Evolutionary conservation across 305 asterid genomes (phyloP).

Genomic region (Fraxinus nigra): DNA sequence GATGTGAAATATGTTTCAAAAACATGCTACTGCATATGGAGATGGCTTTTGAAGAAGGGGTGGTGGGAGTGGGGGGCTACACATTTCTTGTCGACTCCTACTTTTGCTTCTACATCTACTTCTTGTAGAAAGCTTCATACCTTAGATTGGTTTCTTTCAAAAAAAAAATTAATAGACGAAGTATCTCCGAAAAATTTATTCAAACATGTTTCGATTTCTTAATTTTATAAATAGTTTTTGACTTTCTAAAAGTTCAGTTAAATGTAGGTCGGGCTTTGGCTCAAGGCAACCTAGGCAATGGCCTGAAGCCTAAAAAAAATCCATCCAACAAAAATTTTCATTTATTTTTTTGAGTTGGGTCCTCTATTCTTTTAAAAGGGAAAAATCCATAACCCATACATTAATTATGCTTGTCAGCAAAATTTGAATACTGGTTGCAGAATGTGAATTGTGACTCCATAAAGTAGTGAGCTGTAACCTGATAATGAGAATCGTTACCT

Average conservation of each 20-base stretch:
- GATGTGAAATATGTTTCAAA: background rate
- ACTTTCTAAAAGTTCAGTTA: background rate
- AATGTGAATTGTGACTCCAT: background rate
- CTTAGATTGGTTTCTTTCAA: background rate
- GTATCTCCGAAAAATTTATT: background rate
- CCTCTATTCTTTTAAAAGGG: background rate
- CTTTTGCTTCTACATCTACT: background rate
- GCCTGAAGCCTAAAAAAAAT: background rate
- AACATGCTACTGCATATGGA: background rate
- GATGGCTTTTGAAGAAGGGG: background rate
- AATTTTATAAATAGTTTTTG: background rate
- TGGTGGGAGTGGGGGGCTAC: background rate
- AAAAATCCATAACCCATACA: no score
- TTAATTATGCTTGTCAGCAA: background rate
- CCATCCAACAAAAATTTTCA: background rate
- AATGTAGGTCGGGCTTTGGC: background rate
- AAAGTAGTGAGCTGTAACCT: background rate
- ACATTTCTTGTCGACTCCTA: background rate
- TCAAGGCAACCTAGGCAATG: background rate
- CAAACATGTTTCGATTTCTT: background rate
- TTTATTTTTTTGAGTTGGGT: background rate
- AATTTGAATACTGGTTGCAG: background rate
- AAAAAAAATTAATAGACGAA: background rate
- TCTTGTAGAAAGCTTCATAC: background rate
- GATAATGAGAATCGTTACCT: background rate